Conservation (phyloP, 148 eudicot species). For the Vaccinium vitisidaea region DNA sequence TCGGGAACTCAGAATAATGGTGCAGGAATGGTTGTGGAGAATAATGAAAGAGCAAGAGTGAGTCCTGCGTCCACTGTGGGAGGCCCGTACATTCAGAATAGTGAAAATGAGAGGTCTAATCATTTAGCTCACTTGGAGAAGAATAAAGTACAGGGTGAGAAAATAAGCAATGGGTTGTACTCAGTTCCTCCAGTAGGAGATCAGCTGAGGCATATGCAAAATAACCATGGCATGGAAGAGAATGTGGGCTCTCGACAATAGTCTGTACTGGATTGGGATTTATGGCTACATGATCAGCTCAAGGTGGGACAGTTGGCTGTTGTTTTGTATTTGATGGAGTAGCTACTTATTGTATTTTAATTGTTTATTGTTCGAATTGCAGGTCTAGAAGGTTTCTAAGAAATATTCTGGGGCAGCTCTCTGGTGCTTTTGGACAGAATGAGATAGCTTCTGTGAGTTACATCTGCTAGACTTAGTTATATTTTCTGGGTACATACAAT, state of each 20-base stretch:
- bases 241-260: slow-evolving; percentile 7
- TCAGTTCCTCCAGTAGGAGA: slow-evolving; percentile 14
- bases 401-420: slow-evolving; percentile 5
- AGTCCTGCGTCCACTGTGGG: background rate
- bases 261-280: background rate
- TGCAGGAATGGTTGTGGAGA: slow-evolving; percentile 27
- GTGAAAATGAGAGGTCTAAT: slow-evolving; percentile 15
- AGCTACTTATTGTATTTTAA: background rate
- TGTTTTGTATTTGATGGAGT: background rate
- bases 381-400: slow-evolving; percentile 9
- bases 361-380: slow-evolving; percentile 16
- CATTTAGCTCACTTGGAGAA: background rate
- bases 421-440: background rate
- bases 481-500: slow-evolving; percentile 22
- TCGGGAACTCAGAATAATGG: slow-evolving; percentile 9
- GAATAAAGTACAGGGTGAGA: background rate
- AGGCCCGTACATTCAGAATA: background rate
- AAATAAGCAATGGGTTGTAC: slow-evolving; percentile 14
- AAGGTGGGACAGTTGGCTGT: slow-evolving; percentile 15
- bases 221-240: slow-evolving; percentile 12
- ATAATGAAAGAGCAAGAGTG: slow-evolving; percentile 9
- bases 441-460: slow-evolving; percentile 5
- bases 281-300: background rate
- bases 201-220: slow-evolving; percentile 12
- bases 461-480: slow-evolving; percentile 15